These are phyloP conservation scores for Skeletonema tropicum DNA, from an alignment of 108 stramenopile species.

Conservation along the genomic window DNA sequence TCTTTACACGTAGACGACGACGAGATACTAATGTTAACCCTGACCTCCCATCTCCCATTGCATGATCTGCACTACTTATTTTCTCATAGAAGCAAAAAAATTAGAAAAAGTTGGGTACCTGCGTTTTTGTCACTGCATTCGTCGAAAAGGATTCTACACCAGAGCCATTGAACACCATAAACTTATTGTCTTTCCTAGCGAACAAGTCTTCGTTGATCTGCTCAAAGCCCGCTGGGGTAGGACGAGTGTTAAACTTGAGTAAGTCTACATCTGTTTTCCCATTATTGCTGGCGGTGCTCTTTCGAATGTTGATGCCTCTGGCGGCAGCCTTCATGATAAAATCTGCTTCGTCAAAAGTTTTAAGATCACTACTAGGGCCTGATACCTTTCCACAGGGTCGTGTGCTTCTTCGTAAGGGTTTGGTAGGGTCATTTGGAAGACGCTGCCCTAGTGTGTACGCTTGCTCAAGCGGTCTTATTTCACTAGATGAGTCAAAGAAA, in stretches of 20 bases:
- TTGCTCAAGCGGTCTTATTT: constrained; percentile 49
- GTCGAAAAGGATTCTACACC: constrained; percentile 68
- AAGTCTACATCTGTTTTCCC: constrained; percentile 25
- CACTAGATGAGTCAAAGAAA: constrained; percentile 59
- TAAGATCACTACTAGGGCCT: constrained; percentile 38
- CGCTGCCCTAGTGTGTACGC: constrained; percentile 35
- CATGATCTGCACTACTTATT: too few relatives aligned
- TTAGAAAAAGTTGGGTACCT: constrained; percentile 2
- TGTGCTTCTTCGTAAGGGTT: constrained; percentile 44
- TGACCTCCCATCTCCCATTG: too few relatives aligned
- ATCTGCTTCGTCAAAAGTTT: constrained; percentile 41
- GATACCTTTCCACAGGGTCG: constrained; percentile 45
- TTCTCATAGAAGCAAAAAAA: too few relatives aligned
- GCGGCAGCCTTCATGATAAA: constrained; percentile 49
- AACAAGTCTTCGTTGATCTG: constrained; percentile 89
- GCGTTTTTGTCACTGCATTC: constrained; percentile 47
- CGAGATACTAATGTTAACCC: too few relatives aligned
- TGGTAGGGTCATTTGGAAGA: constrained; percentile 36
- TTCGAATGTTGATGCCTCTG: constrained; percentile 37
- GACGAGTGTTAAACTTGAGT: constrained; percentile 53
- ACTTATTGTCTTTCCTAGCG: constrained; percentile 87
- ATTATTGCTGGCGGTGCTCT: constrained; percentile 17
- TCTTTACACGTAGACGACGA: too few relatives aligned
- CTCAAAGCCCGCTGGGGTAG: constrained; percentile 74
- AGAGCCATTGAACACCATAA: constrained; percentile 92